Conservation (phyloP, 805 yeast genomes). For the Komagataella pseudopastoris region DNA sequence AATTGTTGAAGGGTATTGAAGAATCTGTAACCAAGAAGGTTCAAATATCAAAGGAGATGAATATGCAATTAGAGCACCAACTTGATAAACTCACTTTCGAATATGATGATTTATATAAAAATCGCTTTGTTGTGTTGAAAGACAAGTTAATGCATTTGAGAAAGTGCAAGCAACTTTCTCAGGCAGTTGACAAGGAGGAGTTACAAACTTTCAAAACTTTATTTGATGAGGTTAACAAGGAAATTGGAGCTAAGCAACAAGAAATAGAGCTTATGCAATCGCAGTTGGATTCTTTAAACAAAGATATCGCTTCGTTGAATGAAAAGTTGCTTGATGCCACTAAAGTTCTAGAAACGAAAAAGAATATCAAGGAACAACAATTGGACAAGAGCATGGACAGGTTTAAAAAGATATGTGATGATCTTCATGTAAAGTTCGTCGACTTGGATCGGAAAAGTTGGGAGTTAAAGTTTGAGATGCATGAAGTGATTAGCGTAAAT, state of each 20-base stretch:
- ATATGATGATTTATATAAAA: not conserved
- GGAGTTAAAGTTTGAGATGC: not conserved
- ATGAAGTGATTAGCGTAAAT: not conserved
- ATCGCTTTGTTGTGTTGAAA: not conserved
- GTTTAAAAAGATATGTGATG: not conserved
- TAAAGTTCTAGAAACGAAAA: not conserved
- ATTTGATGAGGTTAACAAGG: not conserved
- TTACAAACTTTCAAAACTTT: too few relatives aligned
- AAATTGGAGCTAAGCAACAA: not conserved
- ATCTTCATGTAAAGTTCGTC: not conserved
- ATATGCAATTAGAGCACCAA: not conserved
- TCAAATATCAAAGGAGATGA: not conserved
- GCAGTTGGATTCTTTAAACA: not conserved
- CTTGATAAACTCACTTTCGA: not conserved
- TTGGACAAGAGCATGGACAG: not conserved
- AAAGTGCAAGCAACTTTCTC: not conserved
- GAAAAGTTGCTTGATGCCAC: not conserved
- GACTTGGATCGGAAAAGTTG: not conserved
- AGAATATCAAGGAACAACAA: not conserved
- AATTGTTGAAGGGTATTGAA: slow-evolving; percentile 32
- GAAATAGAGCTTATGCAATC: not conserved
- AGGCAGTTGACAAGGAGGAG: not conserved
- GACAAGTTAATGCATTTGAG: not conserved
- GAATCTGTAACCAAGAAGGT: slow-evolving; percentile 8
- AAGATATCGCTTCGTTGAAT: not conserved